phyloP scores from a whole-genome alignment of 495 filamentous ascomycete species.

The Saxophila tyrrhenica region DNA sequence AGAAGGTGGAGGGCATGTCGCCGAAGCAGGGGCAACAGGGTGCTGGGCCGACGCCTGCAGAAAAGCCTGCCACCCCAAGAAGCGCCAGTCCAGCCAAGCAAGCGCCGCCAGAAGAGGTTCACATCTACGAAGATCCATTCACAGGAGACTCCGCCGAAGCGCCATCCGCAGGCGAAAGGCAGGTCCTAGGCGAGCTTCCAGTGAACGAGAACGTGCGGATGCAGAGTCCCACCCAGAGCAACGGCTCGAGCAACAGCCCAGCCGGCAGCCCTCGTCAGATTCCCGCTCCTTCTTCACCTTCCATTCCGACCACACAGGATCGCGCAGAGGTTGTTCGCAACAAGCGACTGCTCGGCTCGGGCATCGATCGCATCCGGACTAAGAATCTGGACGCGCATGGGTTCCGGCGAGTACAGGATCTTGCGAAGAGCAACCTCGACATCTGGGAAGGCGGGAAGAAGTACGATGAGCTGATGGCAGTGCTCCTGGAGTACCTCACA shows the following conservation, averaged over 20 bases:
- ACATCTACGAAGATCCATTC: conserved; percentile 34
- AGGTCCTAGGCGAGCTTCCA: conserved; percentile 31
- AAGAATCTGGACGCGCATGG: conserved; percentile 71
- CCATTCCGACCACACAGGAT: conserved; percentile 31
- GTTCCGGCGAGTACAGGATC: conserved; percentile 74
- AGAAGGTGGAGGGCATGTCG: conserved; percentile 5
- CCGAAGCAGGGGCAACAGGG: not conserved
- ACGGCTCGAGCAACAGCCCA: conserved; percentile 15
- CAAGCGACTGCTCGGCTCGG: conserved; percentile 56
- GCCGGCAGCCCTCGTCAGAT: conserved; percentile 9
- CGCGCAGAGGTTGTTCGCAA: conserved; percentile 34
- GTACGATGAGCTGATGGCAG: conserved; percentile 62
- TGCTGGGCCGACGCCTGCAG: not conserved
- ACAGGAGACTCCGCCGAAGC: conserved; percentile 16
- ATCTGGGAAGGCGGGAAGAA: conserved; percentile 44
- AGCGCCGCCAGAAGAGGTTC: conserved; percentile 23
- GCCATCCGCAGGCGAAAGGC: conserved; percentile 18
- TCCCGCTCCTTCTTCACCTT: conserved; percentile 1
- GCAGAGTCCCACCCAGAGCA: conserved; percentile 21
- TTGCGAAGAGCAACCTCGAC: conserved; percentile 60
- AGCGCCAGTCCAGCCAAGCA: conserved; percentile 12
- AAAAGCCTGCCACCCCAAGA: not conserved
- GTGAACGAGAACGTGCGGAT: conserved; percentile 30
- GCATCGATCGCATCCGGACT: conserved; percentile 59
- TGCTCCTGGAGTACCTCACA: conserved; percentile 61